Conservation (phyloP, 352 stramenopile genomes). For the Phytopythium chamaehyphon region DNA sequence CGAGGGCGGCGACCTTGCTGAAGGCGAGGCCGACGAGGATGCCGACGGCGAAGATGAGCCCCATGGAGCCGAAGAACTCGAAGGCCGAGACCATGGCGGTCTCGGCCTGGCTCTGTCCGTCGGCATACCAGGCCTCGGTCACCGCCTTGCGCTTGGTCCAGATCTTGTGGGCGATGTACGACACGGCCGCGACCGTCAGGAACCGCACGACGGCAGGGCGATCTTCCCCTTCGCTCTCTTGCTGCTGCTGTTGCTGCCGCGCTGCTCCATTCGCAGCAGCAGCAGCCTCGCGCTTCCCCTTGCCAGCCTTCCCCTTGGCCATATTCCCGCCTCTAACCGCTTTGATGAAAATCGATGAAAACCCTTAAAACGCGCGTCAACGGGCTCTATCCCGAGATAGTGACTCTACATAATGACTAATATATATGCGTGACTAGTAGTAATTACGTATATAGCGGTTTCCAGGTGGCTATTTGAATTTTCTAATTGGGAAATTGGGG, state of each 20-base stretch:
- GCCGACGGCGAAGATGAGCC: slow-evolving; percentile 64
- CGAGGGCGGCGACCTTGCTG: slow-evolving; percentile 29
- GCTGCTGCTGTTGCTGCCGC: background rate
- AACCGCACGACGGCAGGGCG: slow-evolving; percentile 50
- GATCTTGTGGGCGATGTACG: slow-evolving; percentile 74
- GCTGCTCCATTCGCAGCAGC: background rate
- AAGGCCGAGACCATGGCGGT: slow-evolving; percentile 64
- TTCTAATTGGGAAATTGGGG: slow-evolving; percentile 10
- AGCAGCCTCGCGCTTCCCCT: slow-evolving; percentile 3
- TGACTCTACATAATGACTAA: background rate
- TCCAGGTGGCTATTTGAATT: slow-evolving; percentile 17
- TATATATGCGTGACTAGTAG: background rate
- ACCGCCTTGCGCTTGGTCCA: slow-evolving; percentile 71
- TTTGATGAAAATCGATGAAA: too few relatives aligned
- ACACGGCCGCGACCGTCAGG: slow-evolving; percentile 56
- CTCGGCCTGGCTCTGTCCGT: slow-evolving; percentile 50
- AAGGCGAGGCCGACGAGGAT: slow-evolving; percentile 58
- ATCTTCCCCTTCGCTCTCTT: slow-evolving; percentile 15
- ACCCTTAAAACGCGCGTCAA: too few relatives aligned
- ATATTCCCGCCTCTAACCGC: too few relatives aligned
- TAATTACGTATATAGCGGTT: too few relatives aligned
- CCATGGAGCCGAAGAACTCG: slow-evolving; percentile 78
- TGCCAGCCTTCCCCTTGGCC: slow-evolving; percentile 7
- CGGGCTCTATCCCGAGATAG: too few relatives aligned
- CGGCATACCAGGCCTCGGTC: slow-evolving; percentile 59